Evolutionary conservation across 2,329 filamentous ascomycete species (phyloP).

Genomic region (Arthrobotrys sphaeroides): DNA sequence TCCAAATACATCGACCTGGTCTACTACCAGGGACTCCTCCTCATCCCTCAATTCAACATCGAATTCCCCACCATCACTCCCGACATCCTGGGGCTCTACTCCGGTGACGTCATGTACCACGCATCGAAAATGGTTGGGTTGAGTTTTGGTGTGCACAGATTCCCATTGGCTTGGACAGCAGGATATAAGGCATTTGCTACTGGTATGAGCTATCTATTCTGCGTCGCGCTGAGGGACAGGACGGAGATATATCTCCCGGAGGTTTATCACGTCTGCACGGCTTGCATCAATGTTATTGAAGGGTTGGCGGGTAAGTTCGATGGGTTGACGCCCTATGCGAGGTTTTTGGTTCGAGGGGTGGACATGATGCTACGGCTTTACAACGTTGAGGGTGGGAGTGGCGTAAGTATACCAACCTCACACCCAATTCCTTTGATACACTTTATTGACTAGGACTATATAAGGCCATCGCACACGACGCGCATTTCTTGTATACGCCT

Average conservation of each 20-base stretch:
- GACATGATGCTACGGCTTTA: conserved; percentile 51
- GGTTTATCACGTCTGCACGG: conserved; percentile 42
- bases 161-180: conserved; percentile 46
- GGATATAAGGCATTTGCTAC: conserved; percentile 51
- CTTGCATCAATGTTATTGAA: conserved; percentile 51
- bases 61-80: conserved; percentile 39
- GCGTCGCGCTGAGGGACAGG: conserved; percentile 30
- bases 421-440: neutral
- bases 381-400: conserved; percentile 40
- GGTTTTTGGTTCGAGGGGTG: conserved; percentile 33
- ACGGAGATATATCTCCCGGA: conserved; percentile 22
- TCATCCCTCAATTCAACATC: conserved; percentile 45
- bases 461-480: conserved; percentile 41
- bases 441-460: neutral
- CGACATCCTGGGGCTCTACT: conserved; percentile 12
- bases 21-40: conserved; percentile 38
- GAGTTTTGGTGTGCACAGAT: conserved; percentile 44
- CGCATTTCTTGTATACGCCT: conserved; percentile 45
- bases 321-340: conserved; percentile 32
- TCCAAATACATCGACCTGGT: conserved; percentile 47
- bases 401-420: neutral
- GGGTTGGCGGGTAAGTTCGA: conserved; percentile 32
- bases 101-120: conserved; percentile 35
- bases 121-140: conserved; percentile 43
- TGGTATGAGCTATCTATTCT: conserved; percentile 39